Conservation (phyloP, 2,329 filamentous ascomycete species). For the Hypoxylon sp. region DNA sequence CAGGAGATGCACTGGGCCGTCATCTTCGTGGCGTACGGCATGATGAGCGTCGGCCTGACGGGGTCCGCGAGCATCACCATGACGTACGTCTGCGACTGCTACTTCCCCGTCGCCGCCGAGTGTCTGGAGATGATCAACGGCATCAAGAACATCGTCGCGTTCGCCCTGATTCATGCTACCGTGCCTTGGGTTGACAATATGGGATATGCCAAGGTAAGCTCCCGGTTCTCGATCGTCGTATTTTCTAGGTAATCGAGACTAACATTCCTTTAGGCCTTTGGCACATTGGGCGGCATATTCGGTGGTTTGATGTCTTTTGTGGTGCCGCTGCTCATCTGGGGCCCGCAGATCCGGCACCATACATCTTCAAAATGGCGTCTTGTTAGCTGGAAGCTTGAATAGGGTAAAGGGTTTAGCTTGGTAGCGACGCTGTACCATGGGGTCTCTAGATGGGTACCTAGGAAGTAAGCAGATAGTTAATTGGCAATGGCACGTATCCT, state of each 20-base stretch:
- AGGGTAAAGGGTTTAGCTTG: too few species aligned
- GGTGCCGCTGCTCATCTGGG: conserved; percentile 12
- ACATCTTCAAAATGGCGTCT: conserved; percentile 21
- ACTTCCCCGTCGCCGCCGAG: conserved; percentile 20
- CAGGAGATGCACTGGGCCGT: conserved; percentile 18
- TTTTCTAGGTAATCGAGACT: not conserved
- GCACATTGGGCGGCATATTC: conserved; percentile 18
- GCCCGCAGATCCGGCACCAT: conserved; percentile 21
- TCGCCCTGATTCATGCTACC: conserved; percentile 10
- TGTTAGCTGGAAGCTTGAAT: conserved; percentile 19
- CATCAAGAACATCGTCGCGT: conserved; percentile 21
- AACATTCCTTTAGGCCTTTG: conserved; percentile 14
- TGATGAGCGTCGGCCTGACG: conserved; percentile 20
- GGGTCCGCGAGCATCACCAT: conserved; percentile 22
- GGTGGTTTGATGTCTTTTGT: conserved; percentile 12
- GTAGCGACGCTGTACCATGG: too few species aligned
- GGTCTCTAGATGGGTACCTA: too few species aligned
- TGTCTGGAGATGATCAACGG: conserved; percentile 25
- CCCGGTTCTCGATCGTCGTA: not conserved
- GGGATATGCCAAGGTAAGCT: conserved; percentile 14
- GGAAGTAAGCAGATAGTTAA: too few species aligned
- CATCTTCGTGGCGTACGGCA: conserved; percentile 16
- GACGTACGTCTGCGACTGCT: conserved; percentile 25
- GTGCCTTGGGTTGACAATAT: conserved; percentile 20
- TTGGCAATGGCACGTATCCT: too few species aligned